These are phyloP conservation scores for Calendula officinalis DNA, from an alignment of 129 eudicot genomes.

Conservation along the genomic window DNA sequence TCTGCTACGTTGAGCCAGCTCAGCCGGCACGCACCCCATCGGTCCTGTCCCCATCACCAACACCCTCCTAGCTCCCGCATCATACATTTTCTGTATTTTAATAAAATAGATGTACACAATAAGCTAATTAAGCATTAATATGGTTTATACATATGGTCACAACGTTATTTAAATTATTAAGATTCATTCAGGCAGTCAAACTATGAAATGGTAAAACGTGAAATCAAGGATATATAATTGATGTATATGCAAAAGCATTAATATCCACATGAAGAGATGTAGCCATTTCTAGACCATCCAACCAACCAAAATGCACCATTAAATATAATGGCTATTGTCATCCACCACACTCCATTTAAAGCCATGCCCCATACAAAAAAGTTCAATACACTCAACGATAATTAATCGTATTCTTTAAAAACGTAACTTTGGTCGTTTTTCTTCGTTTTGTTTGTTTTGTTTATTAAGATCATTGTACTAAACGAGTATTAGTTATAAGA, in stretches of 20 bases:
- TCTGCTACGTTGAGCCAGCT: constrained; percentile 56
- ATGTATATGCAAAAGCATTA: constrained; percentile 20
- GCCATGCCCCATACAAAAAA: constrained; percentile 13
- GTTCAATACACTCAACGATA: too few species aligned
- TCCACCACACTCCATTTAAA: constrained; percentile 26
- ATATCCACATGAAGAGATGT: constrained; percentile 32
- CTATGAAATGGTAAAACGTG: too few species aligned
- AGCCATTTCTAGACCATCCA: constrained; percentile 19
- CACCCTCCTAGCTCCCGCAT: constrained; percentile 54
- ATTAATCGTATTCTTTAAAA: too few species aligned
- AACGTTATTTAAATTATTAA: too few species aligned
- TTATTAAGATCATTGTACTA: not conserved
- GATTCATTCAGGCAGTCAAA: too few species aligned
- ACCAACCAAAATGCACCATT: constrained; percentile 21
- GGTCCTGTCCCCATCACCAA: constrained; percentile 82
- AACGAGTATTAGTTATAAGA: too few species aligned
- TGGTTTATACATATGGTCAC: too few species aligned
- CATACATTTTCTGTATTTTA: constrained; percentile 47
- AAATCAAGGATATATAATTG: not conserved
- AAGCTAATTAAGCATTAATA: too few species aligned
- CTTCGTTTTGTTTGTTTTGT: not conserved
- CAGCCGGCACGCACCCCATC: constrained; percentile 82
- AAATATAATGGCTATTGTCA: constrained; percentile 10
- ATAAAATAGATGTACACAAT: too few species aligned
- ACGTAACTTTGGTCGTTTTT: too few species aligned